These are phyloP conservation scores for Ophiostoma novo-ulmi DNA, from an alignment of 2,329 filamentous ascomycete species.

Conservation along the genomic window DNA sequence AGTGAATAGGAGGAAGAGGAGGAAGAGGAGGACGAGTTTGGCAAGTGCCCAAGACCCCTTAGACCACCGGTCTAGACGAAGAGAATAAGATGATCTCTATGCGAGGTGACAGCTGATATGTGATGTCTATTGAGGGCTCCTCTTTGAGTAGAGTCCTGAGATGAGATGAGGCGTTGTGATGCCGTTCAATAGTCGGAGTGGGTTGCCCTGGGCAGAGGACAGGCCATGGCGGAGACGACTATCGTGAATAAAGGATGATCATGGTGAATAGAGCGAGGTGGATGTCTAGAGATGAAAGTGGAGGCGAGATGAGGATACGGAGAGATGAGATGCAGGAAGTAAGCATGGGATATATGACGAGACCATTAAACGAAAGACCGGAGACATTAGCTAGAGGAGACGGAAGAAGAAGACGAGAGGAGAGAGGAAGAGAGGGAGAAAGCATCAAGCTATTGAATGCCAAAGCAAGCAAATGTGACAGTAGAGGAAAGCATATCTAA, in stretches of 20 bases:
- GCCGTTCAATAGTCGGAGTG: background rate
- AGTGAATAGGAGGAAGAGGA: background rate
- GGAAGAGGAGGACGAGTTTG: background rate
- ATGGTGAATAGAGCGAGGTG: constrained; percentile 16
- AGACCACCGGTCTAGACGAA: background rate
- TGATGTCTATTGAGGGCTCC: background rate
- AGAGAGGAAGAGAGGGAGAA: background rate
- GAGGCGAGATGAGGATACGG: background rate
- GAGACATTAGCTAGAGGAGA: background rate
- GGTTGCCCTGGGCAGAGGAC: background rate
- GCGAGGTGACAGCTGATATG: background rate
- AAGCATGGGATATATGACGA: constrained; percentile 2
- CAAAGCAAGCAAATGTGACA: background rate
- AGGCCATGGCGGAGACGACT: constrained; percentile 12
- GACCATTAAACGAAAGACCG: background rate
- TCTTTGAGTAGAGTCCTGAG: background rate
- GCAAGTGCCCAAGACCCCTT: background rate
- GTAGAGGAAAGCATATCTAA: background rate
- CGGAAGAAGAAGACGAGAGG: background rate
- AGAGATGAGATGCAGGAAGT: background rate
- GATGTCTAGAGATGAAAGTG: background rate
- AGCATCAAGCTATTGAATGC: background rate
- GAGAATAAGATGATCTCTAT: background rate
- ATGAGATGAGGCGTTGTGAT: background rate
- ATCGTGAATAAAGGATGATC: constrained; percentile 20